A percentile compares a stretch with the other conserved stretches of the same genome.
These are phyloP conservation scores for Mycena indigotica DNA, from an alignment of 768 basidiomycete genomes.

Conservation along the genomic window DNA sequence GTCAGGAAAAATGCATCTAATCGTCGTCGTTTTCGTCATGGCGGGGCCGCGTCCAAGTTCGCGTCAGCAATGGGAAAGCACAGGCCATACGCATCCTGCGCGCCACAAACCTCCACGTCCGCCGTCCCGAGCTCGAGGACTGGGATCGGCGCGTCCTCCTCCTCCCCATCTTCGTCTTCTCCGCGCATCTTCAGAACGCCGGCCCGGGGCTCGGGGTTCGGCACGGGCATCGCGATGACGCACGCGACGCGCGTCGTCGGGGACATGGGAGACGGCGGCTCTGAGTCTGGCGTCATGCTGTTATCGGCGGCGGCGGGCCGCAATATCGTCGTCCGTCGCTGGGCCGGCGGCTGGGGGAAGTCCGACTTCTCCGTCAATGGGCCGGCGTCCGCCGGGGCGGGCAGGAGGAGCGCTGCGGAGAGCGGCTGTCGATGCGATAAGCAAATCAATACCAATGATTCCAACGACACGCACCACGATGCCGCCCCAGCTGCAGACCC, in stretches of 20 bases:
- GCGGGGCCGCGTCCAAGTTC: no score
- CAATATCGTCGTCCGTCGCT: no score
- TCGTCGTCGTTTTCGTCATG: no score
- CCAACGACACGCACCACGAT: not conserved
- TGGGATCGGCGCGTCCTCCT: not conserved
- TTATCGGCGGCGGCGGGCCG: not conserved
- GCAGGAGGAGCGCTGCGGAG: not conserved
- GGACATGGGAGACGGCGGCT: no score
- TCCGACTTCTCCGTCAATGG: no score
- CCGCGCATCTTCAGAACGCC: no score
- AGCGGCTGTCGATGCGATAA: not conserved
- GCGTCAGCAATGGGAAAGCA: no score
- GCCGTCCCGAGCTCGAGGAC: not conserved
- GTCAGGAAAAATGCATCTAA: no score
- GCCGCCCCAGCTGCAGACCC: not conserved
- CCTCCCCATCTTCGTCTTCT: not conserved
- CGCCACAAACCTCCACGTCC: not conserved
- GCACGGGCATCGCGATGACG: not conserved
- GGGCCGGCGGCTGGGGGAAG: no score
- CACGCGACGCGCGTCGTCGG: not conserved
- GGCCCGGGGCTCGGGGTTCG: no score
- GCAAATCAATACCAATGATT: not conserved
- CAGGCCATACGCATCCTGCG: no score
- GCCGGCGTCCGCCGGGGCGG: no score
- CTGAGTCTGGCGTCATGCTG: not conserved